phyloP scores from a whole-genome alignment of 176 grass and related monocot species.

The Oropetium thomaeum region DNA sequence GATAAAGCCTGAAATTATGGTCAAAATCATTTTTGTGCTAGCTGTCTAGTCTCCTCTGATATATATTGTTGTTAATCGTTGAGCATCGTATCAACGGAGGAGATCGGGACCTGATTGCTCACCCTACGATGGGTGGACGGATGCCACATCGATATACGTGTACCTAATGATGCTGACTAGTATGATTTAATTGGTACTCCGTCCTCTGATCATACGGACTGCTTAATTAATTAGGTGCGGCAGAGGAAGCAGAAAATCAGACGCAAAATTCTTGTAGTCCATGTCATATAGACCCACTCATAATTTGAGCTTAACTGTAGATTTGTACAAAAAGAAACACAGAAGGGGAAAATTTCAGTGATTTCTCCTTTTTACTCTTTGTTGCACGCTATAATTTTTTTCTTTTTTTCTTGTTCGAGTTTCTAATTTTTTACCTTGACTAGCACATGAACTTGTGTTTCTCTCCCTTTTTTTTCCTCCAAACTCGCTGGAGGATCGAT shows the following conservation, averaged over 20 bases:
- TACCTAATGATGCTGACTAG: neutral
- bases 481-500: too few species aligned
- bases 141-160: conserved; percentile 8
- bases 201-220: neutral
- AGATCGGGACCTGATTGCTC: conserved; percentile 11
- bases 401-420: too few species aligned
- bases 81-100: conserved; percentile 5
- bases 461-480: too few species aligned
- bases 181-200: neutral
- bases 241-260: neutral
- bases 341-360: neutral
- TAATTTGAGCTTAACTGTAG: neutral
- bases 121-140: conserved; percentile 9
- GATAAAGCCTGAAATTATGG: conserved; percentile 19
- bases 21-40: conserved; percentile 34
- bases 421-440: too few species aligned
- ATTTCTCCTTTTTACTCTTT: too few species aligned
- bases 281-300: neutral
- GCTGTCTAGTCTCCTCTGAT: neutral
- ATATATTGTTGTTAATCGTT: neutral
- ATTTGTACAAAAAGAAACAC: neutral
- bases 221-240: neutral
- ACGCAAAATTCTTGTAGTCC: neutral
- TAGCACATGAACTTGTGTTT: too few species aligned
- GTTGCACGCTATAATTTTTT: too few species aligned